Percentiles rank a stretch among this genome's conserved stretches.
Evolutionary conservation across 208 protist species (phyloP).

Genomic region (Vickermania spadyakhi): DNA sequence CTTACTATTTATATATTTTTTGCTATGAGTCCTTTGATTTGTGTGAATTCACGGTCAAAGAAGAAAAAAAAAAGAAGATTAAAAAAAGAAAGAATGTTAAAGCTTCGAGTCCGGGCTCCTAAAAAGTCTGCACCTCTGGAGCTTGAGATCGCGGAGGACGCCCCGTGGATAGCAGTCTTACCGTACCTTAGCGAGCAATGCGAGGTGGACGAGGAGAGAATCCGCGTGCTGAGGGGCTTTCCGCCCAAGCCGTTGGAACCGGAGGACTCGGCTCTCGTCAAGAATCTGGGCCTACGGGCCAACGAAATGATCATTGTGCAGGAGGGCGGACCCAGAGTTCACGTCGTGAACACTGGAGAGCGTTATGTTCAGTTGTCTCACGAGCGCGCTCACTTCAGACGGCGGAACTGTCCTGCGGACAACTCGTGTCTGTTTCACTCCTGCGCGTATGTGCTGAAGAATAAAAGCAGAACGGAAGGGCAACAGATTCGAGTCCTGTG

Average conservation of each 20-base stretch:
- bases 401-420: conserved; percentile 85
- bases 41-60: background rate
- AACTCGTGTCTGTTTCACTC: conserved; percentile 94
- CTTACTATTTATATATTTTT: too few species aligned
- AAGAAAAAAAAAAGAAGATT: background rate
- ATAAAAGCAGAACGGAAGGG: conserved; percentile 70
- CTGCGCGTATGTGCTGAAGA: conserved; percentile 83
- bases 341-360: conserved; percentile 29
- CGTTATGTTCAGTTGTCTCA: conserved; percentile 71
- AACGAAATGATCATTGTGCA: conserved; percentile 77
- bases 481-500: conserved; percentile 72
- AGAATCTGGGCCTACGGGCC: conserved; percentile 20
- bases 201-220: conserved; percentile 19
- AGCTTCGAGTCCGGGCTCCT: conserved; percentile 61
- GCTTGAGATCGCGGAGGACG: conserved; percentile 27
- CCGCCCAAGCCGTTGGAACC: conserved; percentile 64
- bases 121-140: conserved; percentile 23
- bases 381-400: conserved; percentile 72
- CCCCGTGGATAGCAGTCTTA: conserved; percentile 27
- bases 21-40: too few species aligned
- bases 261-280: conserved; percentile 16
- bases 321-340: conserved; percentile 58
- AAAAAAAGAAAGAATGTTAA: conserved; percentile 15
- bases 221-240: conserved; percentile 64
- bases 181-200: conserved; percentile 19